These are phyloP conservation scores for Rosa hybrid DNA, from an alignment of 331 rosid genomes.

Conservation along the genomic window DNA sequence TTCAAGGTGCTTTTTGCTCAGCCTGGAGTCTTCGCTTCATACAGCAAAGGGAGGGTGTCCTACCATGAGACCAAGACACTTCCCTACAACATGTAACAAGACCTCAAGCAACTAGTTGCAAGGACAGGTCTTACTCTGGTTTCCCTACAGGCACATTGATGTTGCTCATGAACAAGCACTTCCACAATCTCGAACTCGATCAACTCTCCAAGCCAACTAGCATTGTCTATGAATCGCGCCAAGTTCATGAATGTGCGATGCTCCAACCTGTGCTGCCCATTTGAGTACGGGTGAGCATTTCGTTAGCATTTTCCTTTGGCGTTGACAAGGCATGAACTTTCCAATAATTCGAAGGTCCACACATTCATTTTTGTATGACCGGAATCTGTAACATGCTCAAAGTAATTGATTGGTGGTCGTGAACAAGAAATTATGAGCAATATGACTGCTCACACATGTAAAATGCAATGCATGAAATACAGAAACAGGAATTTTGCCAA, in stretches of 20 bases:
- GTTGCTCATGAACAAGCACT: conserved; percentile 22
- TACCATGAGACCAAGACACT: conserved; percentile 8
- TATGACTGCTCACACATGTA: not conserved
- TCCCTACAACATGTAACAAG: conserved; percentile 29
- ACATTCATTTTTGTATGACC: not conserved
- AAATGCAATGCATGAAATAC: not conserved
- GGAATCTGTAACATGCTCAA: not conserved
- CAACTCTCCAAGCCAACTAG: conserved; percentile 31
- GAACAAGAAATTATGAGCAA: not conserved
- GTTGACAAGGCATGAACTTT: conserved; percentile 5
- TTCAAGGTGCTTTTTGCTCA: not conserved
- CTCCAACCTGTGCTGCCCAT: conserved; percentile 20
- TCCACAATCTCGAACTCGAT: not conserved
- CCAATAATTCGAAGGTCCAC: conserved; percentile 25
- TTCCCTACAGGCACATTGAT: conserved; percentile 30
- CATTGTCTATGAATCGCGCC: conserved; percentile 15
- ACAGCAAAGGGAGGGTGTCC: not conserved
- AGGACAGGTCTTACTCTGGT: conserved; percentile 24
- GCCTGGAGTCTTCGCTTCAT: not conserved
- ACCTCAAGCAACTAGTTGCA: conserved; percentile 9
- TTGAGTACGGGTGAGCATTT: not conserved
- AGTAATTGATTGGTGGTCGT: not conserved
- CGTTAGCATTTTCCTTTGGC: conserved; percentile 11
- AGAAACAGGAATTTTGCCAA: not conserved
- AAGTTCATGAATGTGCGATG: conserved; percentile 15